Evolutionary conservation across 768 basidiomycete genomes (phyloP).

Genomic region (Megacollybia marginata): DNA sequence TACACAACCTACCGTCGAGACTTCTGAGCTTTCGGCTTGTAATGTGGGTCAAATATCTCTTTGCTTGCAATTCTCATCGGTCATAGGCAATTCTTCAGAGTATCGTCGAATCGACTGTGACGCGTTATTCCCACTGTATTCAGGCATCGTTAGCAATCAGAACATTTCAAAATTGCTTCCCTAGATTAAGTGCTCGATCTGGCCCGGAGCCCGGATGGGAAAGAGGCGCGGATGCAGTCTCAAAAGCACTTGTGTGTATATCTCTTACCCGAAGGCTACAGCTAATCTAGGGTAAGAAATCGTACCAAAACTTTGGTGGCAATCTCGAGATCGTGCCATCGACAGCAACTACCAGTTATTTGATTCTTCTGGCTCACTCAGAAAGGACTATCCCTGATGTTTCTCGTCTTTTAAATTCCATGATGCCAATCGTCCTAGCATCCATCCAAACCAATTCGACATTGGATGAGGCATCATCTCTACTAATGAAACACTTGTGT

Average conservation of each 20-base stretch:
- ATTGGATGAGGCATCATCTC: conserved; percentile 53
- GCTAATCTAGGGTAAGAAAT: no score
- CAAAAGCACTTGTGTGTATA: conserved; percentile 30
- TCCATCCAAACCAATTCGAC: conserved; percentile 47
- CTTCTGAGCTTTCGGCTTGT: conserved; percentile 18
- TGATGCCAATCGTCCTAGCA: conserved; percentile 36
- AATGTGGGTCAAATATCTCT: conserved; percentile 16
- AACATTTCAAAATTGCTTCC: conserved; percentile 35
- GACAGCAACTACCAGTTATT: conserved; percentile 21
- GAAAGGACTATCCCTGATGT: conserved; percentile 8
- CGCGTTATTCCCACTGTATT: conserved; percentile 29
- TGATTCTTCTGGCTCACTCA: conserved; percentile 32
- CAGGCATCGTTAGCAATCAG: conserved; percentile 38
- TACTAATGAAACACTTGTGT: conserved; percentile 37
- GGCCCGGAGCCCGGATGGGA: conserved; percentile 25
- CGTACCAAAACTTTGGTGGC: conserved; percentile 17
- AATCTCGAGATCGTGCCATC: conserved; percentile 7
- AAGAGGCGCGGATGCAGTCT: conserved; percentile 30
- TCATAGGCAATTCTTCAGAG: conserved; percentile 18
- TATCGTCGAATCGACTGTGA: conserved; percentile 29
- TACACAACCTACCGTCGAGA: conserved; percentile 7
- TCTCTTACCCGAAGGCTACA: no score
- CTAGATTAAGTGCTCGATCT: conserved; percentile 33
- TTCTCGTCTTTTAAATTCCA: conserved; percentile 16
- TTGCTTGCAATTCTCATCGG: not conserved